These are phyloP conservation scores for Tulasnella calospora DNA, from an alignment of 768 basidiomycete genomes.

Conservation along the genomic window DNA sequence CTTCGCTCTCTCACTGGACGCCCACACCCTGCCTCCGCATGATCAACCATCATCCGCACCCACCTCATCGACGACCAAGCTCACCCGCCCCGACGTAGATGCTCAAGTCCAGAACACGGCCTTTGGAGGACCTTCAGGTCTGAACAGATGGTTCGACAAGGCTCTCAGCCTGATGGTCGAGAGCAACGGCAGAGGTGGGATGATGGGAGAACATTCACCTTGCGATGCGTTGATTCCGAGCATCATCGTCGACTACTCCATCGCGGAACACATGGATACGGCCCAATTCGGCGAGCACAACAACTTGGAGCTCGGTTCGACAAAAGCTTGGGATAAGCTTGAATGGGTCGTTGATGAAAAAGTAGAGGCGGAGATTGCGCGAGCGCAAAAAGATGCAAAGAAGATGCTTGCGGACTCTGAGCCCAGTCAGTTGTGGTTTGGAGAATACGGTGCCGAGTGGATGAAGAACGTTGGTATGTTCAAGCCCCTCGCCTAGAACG, in stretches of 20 bases:
- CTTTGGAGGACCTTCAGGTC: slow-evolving; percentile 53
- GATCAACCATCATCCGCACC: slow-evolving; percentile 31
- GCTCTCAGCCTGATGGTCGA: slow-evolving; percentile 55
- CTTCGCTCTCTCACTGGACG: slow-evolving; percentile 77
- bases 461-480: slow-evolving; percentile 67
- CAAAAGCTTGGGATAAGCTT: slow-evolving; percentile 51
- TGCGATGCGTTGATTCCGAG: slow-evolving; percentile 88
- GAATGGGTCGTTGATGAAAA: slow-evolving; percentile 70
- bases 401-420: slow-evolving; percentile 67
- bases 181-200: slow-evolving; percentile 75
- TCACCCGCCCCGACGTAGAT: slow-evolving; percentile 46
- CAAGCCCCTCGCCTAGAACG: not conserved
- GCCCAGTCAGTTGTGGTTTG: slow-evolving; percentile 74
- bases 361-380: slow-evolving; percentile 52
- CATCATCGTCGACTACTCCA: slow-evolving; percentile 75
- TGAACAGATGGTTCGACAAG: slow-evolving; percentile 91
- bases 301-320: slow-evolving; percentile 31
- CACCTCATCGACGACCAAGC: slow-evolving; percentile 26
- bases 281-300: slow-evolving; percentile 39
- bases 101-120: slow-evolving; percentile 73
- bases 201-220: slow-evolving; percentile 86
- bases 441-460: slow-evolving; percentile 80
- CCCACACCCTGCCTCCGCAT: slow-evolving; percentile 49
- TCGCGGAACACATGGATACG: slow-evolving; percentile 61
- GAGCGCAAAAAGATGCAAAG: slow-evolving; percentile 55